Base-by-base conservation (phyloP, 1,284 basidiomycete genomes). In the Moesziomyces aphidis region DNA sequence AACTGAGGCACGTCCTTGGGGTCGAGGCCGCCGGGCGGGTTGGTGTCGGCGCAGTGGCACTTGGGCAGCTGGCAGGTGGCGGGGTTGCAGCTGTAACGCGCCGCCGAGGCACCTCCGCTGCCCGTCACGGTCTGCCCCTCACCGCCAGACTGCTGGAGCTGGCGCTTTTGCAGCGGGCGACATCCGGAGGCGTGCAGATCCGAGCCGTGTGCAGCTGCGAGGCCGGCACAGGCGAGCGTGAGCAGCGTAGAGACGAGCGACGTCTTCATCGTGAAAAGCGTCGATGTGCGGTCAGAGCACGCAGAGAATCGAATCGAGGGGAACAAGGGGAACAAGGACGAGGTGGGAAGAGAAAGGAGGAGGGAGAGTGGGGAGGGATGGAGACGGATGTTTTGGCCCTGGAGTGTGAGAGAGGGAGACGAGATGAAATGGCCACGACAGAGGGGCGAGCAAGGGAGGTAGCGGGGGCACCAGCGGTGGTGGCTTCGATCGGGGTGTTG, bases 1-100 rank as follows among this genome's bases (percentile, higher is more conserved):
- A 81, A 82, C 55, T 74, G 70, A 24, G 78, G 76, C 2, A 75
- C 68, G 22, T 81, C 76, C 42, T 71, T 67, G 21, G 73, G 73
- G 26, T 73, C 64, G 24, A 82, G 76, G 17, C 74, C 71, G 21
- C 80, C 80, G n/a, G 80, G 80, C 39, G 80, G 79, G 52, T 71
- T 76, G 52, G 78, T 78, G 65, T 62, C 59, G 52, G 80, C 80
- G 51, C 79, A 80, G 58, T 76, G 75, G 44, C 80, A 82, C 23
- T 71, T 73, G 52, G 79, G 79, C 15, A 80, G 66, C 46, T 76
- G 63, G 69, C 80, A 82, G 9, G 66, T 64, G 49, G 39, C 61
- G 10, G 80, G 51, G 36, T 82, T 77, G 54, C 80, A 82, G 54
- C 53, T 76, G 71, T 82, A 82, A 15, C 58, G 63, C 50, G 80